Percentiles rank a stretch among this genome's conserved stretches.
These are phyloP conservation scores for Daldinia grandis DNA, from an alignment of 495 filamentous ascomycete genomes.

Conservation along the genomic window DNA sequence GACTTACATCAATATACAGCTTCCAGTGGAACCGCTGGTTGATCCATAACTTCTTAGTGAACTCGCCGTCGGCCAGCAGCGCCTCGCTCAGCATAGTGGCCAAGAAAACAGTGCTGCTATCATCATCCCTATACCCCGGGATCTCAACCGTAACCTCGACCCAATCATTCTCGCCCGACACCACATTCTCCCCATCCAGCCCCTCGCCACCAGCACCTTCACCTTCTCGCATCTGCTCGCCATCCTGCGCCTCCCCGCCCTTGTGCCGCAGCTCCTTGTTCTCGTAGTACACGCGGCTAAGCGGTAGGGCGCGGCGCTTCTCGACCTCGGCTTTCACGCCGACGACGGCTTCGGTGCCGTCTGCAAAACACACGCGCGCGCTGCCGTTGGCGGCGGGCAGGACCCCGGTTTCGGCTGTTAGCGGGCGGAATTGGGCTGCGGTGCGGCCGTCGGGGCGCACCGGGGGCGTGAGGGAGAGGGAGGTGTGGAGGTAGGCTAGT, in stretches of 20 bases:
- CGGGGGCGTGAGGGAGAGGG: slow-evolving; percentile 78
- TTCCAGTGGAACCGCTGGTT: slow-evolving; percentile 94
- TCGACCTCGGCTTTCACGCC: slow-evolving; percentile 95
- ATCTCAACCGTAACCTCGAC: slow-evolving; percentile 87
- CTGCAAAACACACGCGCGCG: slow-evolving; percentile 90
- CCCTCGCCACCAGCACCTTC: too few relatives aligned
- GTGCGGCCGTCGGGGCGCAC: slow-evolving; percentile 89
- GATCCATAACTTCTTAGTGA: slow-evolving; percentile 79
- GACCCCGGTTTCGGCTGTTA: slow-evolving; percentile 88
- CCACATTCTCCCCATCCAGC: slow-evolving; percentile 15
- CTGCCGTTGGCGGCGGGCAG: slow-evolving; percentile 90
- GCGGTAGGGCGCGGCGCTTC: slow-evolving; percentile 30
- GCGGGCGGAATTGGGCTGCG: slow-evolving; percentile 86
- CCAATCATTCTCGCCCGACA: slow-evolving; percentile 66
- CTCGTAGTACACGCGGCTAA: slow-evolving; percentile 26
- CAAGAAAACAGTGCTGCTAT: slow-evolving; percentile 87
- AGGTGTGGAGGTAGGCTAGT: slow-evolving; percentile 92
- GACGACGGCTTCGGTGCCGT: slow-evolving; percentile 94
- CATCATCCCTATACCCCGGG: slow-evolving; percentile 87
- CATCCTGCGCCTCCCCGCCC: slow-evolving; percentile 31
- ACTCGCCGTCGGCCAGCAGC: slow-evolving; percentile 75
- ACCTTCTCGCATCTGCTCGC: slow-evolving; percentile 18
- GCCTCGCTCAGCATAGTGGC: slow-evolving; percentile 88
- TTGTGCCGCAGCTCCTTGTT: slow-evolving; percentile 42
- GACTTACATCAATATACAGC: slow-evolving; percentile 89